Percentiles rank a stretch among this genome's conserved stretches.
phyloP scores from a whole-genome alignment of 169 alveolate species.

The Sarcocystis neurona region DNA sequence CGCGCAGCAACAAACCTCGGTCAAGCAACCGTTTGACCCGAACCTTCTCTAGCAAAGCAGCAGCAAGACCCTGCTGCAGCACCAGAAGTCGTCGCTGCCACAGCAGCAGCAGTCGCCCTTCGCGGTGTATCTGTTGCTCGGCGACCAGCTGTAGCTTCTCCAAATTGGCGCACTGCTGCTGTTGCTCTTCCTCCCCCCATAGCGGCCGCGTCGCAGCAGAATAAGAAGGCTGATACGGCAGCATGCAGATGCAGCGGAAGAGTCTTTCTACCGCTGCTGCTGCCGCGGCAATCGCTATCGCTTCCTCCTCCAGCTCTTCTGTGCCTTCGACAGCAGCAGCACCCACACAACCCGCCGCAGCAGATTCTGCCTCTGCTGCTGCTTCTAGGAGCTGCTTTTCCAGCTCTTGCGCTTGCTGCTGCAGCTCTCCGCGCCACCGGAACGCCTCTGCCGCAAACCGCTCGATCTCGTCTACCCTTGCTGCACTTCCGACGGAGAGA shows the following conservation, averaged over 20 bases:
- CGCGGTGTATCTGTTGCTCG: neutral
- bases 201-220: neutral
- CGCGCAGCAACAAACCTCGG: neutral
- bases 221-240: constrained; percentile 4
- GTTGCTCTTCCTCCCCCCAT: neutral
- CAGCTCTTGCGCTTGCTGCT: neutral
- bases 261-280: neutral
- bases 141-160: constrained; percentile 13
- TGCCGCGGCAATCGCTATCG: neutral
- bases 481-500: neutral
- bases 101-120: constrained; percentile 26
- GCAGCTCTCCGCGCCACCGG: neutral
- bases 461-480: neutral
- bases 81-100: neutral
- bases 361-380: neutral
- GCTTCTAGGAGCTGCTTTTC: neutral
- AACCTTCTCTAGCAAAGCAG: neutral
- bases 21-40: neutral
- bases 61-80: neutral
- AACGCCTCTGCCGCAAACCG: neutral
- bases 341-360: constrained; percentile 1
- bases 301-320: constrained; percentile 16
- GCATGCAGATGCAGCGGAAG: neutral
- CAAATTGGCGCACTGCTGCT: neutral
- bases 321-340: neutral